phyloP scores from a whole-genome alignment of 495 filamentous ascomycete species.

The Penicillium macrosclerotiorum region DNA sequence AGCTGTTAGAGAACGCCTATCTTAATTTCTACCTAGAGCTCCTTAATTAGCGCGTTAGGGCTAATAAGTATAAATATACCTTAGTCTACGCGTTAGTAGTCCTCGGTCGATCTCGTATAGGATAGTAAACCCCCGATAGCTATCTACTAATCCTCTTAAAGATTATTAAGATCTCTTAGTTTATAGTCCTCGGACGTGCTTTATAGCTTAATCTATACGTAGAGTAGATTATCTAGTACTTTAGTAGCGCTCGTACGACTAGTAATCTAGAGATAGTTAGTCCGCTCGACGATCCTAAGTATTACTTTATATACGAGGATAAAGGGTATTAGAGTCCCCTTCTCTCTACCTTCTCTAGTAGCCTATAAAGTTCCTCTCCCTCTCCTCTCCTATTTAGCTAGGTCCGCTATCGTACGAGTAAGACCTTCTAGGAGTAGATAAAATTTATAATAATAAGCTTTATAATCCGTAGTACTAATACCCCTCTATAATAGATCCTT shows the following conservation, averaged over 20 bases:
- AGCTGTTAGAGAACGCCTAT: neutral
- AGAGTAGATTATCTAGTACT: neutral
- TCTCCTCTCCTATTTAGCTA: neutral
- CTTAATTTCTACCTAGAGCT: neutral
- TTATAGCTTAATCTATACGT: neutral
- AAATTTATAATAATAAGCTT: neutral
- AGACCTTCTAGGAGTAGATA: neutral
- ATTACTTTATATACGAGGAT: no score
- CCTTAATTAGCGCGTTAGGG: neutral
- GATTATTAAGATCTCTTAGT: neutral
- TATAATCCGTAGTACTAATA: neutral
- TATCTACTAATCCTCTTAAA: neutral
- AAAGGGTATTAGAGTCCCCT: no score
- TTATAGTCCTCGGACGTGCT: neutral
- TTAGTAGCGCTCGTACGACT: neutral
- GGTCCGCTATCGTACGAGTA: neutral
- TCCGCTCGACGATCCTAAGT: no score
- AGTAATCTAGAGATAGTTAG: no score
- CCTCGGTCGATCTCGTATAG: neutral
- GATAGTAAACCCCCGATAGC: neutral
- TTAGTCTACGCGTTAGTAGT: neutral
- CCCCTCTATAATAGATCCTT: neutral
- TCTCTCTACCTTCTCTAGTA: no score
- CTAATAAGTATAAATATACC: neutral
- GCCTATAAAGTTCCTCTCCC: no score